These are phyloP conservation scores for Amanita pseudoporphyria DNA, from an alignment of 768 basidiomycete genomes.

Conservation along the genomic window DNA sequence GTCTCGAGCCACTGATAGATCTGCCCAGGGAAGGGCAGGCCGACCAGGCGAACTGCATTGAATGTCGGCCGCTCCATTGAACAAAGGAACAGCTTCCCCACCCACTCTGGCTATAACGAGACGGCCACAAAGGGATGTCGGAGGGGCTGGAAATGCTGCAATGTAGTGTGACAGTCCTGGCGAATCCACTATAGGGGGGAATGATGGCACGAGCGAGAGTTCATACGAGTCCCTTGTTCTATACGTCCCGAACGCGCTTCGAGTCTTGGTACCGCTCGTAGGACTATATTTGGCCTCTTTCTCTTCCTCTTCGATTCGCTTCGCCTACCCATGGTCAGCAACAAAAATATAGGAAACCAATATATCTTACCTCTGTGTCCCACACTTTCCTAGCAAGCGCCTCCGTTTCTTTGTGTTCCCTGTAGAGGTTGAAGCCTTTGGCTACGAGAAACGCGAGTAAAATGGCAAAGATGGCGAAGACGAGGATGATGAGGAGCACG, in stretches of 20 bases:
- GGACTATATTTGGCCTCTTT: neutral
- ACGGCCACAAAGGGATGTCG: neutral
- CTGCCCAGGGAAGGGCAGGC: neutral
- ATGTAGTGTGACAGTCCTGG: neutral
- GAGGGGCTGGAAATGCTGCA: neutral
- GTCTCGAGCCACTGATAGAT: neutral
- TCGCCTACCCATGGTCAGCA: neutral
- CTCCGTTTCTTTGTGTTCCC: conserved; percentile 3
- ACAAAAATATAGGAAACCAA: neutral
- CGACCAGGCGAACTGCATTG: neutral
- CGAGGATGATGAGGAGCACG: neutral
- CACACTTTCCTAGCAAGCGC: conserved; percentile 3
- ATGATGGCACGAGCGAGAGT: neutral
- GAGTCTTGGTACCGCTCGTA: too few species aligned
- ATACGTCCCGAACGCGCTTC: neutral
- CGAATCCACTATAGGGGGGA: neutral
- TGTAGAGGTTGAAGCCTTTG: neutral
- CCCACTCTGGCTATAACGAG: neutral
- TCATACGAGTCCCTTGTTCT: too few species aligned
- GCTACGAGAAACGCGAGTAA: neutral
- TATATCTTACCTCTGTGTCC: neutral
- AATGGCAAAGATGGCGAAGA: neutral
- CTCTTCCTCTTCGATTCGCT: neutral
- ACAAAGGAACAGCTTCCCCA: neutral
- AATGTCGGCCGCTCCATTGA: neutral